phyloP scores from a whole-genome alignment of 352 stramenopile species.

The Phytophthora meadii region DNA sequence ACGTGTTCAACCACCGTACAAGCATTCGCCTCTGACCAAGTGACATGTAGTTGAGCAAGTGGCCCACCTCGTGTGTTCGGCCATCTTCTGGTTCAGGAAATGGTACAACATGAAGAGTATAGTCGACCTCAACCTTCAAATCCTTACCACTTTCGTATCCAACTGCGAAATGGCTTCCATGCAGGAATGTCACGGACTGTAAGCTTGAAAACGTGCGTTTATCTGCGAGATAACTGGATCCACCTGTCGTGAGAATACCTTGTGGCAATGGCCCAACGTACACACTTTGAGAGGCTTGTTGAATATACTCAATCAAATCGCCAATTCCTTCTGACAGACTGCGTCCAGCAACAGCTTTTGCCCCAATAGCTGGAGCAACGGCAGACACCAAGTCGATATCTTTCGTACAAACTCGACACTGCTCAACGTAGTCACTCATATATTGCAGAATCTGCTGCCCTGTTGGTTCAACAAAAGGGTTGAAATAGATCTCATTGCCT shows the following conservation, averaged over 20 bases:
- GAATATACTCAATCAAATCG: neutral
- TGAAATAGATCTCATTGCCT: neutral
- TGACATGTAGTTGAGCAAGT: constrained; percentile 1
- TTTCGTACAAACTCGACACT: neutral
- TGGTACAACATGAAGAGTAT: neutral
- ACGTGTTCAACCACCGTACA: neutral
- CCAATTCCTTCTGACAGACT: neutral
- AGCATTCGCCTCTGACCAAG: constrained; percentile 1
- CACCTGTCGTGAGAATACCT: neutral
- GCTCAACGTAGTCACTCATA: neutral
- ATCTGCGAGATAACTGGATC: neutral
- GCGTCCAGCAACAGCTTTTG: neutral
- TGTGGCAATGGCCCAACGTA: neutral
- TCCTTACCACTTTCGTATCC: neutral
- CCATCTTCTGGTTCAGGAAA: constrained; percentile 1
- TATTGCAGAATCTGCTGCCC: neutral
- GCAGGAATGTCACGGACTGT: neutral
- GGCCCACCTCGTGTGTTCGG: neutral
- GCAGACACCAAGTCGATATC: constrained; percentile 1
- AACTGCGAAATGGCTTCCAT: neutral
- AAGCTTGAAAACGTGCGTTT: neutral
- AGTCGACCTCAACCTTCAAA: neutral
- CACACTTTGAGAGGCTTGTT: neutral
- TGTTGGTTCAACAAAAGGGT: neutral
- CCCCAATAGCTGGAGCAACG: neutral